Base-by-base conservation (phyloP, 768 basidiomycete species). In the Cantharellus anzutake region DNA sequence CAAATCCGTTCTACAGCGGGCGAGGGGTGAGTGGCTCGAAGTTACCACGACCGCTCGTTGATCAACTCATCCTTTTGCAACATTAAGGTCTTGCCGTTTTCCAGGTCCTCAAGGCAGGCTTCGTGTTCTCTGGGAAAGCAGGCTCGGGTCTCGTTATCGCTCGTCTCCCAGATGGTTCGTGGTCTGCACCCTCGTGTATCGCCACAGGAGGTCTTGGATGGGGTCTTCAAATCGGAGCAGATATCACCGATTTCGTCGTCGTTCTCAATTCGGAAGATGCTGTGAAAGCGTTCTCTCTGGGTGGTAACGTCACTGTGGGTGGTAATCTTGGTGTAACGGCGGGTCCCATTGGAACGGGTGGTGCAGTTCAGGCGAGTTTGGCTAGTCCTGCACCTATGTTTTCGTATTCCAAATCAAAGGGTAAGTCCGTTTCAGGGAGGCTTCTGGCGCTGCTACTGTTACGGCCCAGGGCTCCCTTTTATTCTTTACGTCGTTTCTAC, bases 371-470 rank as follows among this genome's bases (percentile, higher is more conserved):
- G 65, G 81, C 91, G 1, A 82, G 80, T 2, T 74, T 94, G 48
- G 89, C 91, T 3, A 89, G 93, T 70, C 94, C 94, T 0, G 83
- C 93, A 20, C 92, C 92, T 3, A 93, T 97, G 88, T 99, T 96
- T 72, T 90, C 87, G 63, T 94, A 96, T 70, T 92, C 89, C 5
- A 88, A 92, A 71, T 92, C 89, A 7, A 93, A 91, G 73, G 91
- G 90, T 89, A 65, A 60, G 78, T 67, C 20, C 0, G 29, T 48
- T 48, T 48, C 44, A 48, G 20, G 20, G 20, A 29, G 20, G 20
- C 20, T 29, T 42, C 20, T 29, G 20, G 20, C 20, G 20, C 20
- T 29, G 20, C 20, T 29, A 29, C 1, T 29, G 20, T 29, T 29
- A 29, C 20, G 20, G 20, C 20, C 20, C 20, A 29, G 20, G 20